phyloP scores from a whole-genome alignment of 257 asterid genomes.

The Lithospermum erythrorhizon region DNA sequence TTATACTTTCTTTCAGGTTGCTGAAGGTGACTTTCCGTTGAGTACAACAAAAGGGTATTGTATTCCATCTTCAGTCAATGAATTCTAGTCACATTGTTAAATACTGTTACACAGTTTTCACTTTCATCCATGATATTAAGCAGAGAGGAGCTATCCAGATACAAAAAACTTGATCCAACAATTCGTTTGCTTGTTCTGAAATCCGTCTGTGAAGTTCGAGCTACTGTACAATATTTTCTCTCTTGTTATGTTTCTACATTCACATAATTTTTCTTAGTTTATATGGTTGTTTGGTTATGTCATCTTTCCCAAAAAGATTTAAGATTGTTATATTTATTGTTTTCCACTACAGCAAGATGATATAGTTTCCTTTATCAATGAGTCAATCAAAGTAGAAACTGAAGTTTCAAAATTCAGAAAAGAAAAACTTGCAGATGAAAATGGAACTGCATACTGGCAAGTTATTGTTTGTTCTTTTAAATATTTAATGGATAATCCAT shows the following conservation, averaged over 20 bases:
- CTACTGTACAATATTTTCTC: slow-evolving; percentile 44
- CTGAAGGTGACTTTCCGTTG: slow-evolving; percentile 70
- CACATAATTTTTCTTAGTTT: slow-evolving; percentile 2
- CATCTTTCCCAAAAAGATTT: neutral
- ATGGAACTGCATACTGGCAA: slow-evolving; percentile 63
- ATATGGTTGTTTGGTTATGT: neutral
- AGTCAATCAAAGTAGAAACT: slow-evolving; percentile 35
- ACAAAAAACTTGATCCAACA: slow-evolving; percentile 64
- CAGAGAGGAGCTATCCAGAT: slow-evolving; percentile 67
- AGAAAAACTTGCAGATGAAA: slow-evolving; percentile 61
- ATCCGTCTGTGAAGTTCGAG: slow-evolving; percentile 90
- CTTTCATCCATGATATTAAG: slow-evolving; percentile 12
- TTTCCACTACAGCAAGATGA: slow-evolving; percentile 61
- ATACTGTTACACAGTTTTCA: neutral
- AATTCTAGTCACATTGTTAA: slow-evolving; percentile 5
- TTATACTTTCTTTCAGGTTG: slow-evolving; percentile 45
- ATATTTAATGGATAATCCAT: neutral
- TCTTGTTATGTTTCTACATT: neutral
- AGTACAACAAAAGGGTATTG: slow-evolving; percentile 61
- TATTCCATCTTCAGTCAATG: slow-evolving; percentile 8
- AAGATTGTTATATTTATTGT: neutral
- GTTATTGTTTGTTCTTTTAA: slow-evolving; percentile 2
- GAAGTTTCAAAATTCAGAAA: slow-evolving; percentile 44
- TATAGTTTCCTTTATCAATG: slow-evolving; percentile 42
- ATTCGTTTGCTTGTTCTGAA: slow-evolving; percentile 61